These are phyloP conservation scores for Kodamaea fungicola DNA, from an alignment of 1,139 yeast genomes.

Conservation along the genomic window DNA sequence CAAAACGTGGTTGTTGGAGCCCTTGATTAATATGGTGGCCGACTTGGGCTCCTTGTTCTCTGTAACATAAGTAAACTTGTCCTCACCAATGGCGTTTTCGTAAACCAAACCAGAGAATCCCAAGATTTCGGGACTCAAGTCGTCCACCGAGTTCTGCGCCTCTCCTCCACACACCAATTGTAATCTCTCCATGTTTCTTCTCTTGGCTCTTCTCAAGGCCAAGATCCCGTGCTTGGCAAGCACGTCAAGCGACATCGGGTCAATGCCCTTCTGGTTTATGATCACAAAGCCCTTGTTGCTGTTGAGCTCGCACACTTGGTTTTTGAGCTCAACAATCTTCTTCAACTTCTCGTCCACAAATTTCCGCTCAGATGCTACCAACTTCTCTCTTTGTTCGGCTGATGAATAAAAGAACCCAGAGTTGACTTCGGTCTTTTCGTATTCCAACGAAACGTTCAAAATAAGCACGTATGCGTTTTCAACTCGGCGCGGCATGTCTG, in stretches of 20 bases:
- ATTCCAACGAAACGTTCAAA: constrained; percentile 90
- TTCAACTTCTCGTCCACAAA: constrained; percentile 92
- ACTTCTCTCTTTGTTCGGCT: constrained; percentile 94
- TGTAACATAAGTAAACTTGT: constrained; percentile 93
- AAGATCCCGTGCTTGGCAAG: constrained; percentile 90
- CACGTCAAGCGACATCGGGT: constrained; percentile 95
- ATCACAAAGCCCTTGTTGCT: constrained; percentile 82
- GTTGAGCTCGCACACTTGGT: constrained; percentile 81
- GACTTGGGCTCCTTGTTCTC: constrained; percentile 90
- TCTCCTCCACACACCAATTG: constrained; percentile 97
- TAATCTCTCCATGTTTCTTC: constrained; percentile 98
- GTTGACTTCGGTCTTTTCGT: constrained; percentile 97
- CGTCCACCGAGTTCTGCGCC: constrained; percentile 97
- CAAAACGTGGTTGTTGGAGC: constrained; percentile 84
- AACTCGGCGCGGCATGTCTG: constrained; percentile 94
- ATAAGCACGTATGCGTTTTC: constrained; percentile 82
- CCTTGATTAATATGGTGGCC: constrained; percentile 88
- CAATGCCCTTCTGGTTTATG: constrained; percentile 97
- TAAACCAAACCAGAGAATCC: constrained; percentile 91
- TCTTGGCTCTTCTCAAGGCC: constrained; percentile 95
- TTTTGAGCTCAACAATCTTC: constrained; percentile 89
- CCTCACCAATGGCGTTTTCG: constrained; percentile 94
- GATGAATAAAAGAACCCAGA: constrained; percentile 92
- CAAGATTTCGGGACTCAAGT: constrained; percentile 74
- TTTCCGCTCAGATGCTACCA: constrained; percentile 89